These are phyloP conservation scores for Mucuna pruriens DNA, from an alignment of 306 rosid genomes.

Conservation along the genomic window DNA sequence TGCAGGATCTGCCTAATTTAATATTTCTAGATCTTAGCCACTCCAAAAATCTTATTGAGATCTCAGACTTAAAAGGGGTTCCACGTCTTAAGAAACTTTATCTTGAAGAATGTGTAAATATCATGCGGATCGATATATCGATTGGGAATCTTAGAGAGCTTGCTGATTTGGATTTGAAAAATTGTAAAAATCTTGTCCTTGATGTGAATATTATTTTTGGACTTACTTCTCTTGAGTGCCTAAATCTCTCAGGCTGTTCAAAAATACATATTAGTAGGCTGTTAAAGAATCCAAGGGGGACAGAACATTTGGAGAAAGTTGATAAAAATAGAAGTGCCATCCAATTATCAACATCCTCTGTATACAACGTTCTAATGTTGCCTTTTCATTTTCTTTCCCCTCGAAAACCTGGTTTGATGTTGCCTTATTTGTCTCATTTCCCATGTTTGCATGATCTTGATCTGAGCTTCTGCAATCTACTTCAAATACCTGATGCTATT, in stretches of 20 bases:
- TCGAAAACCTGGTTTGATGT: neutral
- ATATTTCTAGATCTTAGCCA: neutral
- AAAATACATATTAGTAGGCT: neutral
- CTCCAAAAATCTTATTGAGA: neutral
- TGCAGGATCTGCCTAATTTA: neutral
- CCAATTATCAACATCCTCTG: neutral
- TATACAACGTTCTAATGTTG: neutral
- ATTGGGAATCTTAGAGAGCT: neutral
- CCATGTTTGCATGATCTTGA: neutral
- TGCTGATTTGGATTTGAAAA: neutral
- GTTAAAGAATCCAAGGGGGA: neutral
- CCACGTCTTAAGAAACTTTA: neutral
- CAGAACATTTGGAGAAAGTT: neutral
- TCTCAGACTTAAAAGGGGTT: too few species aligned
- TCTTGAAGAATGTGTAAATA: neutral
- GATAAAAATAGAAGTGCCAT: neutral
- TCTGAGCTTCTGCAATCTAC: constrained; percentile 4
- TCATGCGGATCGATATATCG: neutral
- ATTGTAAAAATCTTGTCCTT: neutral
- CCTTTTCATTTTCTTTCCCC: neutral
- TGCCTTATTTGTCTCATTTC: neutral
- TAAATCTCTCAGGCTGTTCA: constrained; percentile 1
- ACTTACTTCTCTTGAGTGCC: neutral
- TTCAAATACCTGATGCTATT: constrained; percentile 20
- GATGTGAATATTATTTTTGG: neutral